These are phyloP conservation scores for Diaporthe caulivora DNA, from an alignment of 2,329 filamentous ascomycete species.

Conservation along the genomic window DNA sequence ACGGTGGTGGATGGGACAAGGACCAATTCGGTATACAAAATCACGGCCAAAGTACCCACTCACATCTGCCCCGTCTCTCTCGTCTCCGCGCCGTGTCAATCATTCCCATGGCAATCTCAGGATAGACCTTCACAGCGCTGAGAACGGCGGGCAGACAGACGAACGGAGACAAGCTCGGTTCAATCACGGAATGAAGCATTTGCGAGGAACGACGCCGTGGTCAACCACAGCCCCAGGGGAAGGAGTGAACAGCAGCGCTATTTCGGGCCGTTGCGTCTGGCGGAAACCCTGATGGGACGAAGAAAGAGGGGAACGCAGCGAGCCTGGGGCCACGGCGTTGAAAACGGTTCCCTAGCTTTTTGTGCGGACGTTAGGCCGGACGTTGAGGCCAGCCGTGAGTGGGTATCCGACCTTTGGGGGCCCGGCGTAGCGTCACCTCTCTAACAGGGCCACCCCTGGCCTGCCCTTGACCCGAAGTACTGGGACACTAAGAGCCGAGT, in stretches of 20 bases:
- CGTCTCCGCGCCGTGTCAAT: constrained; percentile 16
- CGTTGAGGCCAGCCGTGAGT: constrained; percentile 24
- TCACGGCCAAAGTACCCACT: constrained; percentile 6
- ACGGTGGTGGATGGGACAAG: constrained; percentile 5
- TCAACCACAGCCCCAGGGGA: not conserved
- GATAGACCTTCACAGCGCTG: constrained; percentile 19
- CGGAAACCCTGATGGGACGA: not conserved
- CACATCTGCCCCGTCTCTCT: constrained; percentile 12
- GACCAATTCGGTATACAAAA: constrained; percentile 15
- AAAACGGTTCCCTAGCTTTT: constrained; percentile 7
- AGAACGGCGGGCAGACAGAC: constrained; percentile 4
- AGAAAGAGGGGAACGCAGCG: not conserved
- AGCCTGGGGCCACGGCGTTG: not conserved
- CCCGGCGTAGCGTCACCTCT: constrained; percentile 26
- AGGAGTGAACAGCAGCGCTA: constrained; percentile 2
- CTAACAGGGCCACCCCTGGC: constrained; percentile 31
- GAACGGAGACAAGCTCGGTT: not conserved
- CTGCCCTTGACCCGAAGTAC: constrained; percentile 18
- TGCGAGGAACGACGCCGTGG: not conserved
- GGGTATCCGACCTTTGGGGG: constrained; percentile 27
- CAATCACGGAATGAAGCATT: constrained; percentile 1
- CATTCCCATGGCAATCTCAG: not conserved
- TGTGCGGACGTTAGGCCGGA: constrained; percentile 26
- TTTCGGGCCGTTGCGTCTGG: constrained; percentile 26
- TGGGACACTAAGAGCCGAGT: constrained; percentile 31